Evolutionary conservation across 371 early-diverging fungal species (phyloP).

Genomic region (Blastocladiella emersonii): DNA sequence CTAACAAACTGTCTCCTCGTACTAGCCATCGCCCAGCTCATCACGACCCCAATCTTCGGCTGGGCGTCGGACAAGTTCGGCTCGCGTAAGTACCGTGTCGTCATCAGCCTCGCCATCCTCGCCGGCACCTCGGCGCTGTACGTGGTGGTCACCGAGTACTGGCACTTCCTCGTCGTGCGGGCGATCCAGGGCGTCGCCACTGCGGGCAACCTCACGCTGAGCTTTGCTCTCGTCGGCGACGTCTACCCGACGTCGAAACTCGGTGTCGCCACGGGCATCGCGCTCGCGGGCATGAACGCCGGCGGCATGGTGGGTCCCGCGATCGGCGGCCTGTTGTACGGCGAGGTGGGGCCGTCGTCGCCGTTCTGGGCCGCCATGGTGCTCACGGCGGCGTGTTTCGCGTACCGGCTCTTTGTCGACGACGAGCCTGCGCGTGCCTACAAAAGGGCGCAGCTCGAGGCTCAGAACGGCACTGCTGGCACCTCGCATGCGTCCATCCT

Average conservation of each 20-base stretch:
- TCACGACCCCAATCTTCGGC: slow-evolving; percentile 59
- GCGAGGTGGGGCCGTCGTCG: slow-evolving; percentile 44
- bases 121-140: slow-evolving; percentile 50
- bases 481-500: no score
- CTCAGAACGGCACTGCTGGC: no score
- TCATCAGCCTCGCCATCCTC: slow-evolving; percentile 51
- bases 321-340: slow-evolving; percentile 58
- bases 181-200: slow-evolving; percentile 65
- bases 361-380: slow-evolving; percentile 50
- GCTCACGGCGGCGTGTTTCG: no score
- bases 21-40: slow-evolving; percentile 53
- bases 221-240: slow-evolving; percentile 47
- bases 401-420: no score
- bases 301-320: slow-evolving; percentile 62
- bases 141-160: slow-evolving; percentile 45
- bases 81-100: slow-evolving; percentile 58
- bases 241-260: slow-evolving; percentile 49
- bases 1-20: no score
- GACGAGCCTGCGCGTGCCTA: no score
- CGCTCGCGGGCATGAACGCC: slow-evolving; percentile 53
- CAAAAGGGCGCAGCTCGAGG: no score
- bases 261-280: slow-evolving; percentile 63
- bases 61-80: slow-evolving; percentile 55
- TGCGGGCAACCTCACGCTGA: slow-evolving; percentile 49
- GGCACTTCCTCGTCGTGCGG: slow-evolving; percentile 55